Evolutionary conservation across 2,329 filamentous ascomycete species (phyloP).

Genomic region (Tolypocladium sp.): DNA sequence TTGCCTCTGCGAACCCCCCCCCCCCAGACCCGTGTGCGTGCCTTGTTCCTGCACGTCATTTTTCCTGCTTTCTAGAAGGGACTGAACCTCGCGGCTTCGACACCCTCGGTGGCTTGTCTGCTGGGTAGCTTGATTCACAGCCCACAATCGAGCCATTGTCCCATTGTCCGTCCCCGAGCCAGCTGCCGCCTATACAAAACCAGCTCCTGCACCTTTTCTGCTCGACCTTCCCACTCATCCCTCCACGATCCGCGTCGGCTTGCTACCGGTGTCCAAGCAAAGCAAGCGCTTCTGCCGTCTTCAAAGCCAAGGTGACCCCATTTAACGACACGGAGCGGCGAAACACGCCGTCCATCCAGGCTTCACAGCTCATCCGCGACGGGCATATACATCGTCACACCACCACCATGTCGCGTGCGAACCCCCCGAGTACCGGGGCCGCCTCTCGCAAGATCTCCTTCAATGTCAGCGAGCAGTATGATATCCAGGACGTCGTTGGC

Average conservation of each 20-base stretch:
- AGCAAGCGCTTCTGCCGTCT: neutral
- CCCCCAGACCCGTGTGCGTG: neutral
- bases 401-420: constrained; percentile 44
- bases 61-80: neutral
- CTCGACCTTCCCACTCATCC: neutral
- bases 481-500: constrained; percentile 98
- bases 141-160: neutral
- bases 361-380: constrained; percentile 1
- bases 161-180: neutral
- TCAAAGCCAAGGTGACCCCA: neutral
- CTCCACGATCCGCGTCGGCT: neutral
- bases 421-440: constrained; percentile 47
- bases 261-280: neutral
- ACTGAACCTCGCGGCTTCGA: neutral
- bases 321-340: neutral
- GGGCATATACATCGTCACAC: neutral
- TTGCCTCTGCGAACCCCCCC: neutral
- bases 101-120: neutral
- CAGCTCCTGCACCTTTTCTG: neutral
- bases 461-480: constrained; percentile 99
- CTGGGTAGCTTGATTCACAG: neutral
- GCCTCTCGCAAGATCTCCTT: constrained; percentile 93
- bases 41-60: neutral
- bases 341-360: neutral
- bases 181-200: neutral